Percentiles rank a stretch among this genome's conserved stretches.
Evolutionary conservation across 202 grass and related monocot genomes (phyloP).

Genomic region (Alloteropsis angusta): DNA sequence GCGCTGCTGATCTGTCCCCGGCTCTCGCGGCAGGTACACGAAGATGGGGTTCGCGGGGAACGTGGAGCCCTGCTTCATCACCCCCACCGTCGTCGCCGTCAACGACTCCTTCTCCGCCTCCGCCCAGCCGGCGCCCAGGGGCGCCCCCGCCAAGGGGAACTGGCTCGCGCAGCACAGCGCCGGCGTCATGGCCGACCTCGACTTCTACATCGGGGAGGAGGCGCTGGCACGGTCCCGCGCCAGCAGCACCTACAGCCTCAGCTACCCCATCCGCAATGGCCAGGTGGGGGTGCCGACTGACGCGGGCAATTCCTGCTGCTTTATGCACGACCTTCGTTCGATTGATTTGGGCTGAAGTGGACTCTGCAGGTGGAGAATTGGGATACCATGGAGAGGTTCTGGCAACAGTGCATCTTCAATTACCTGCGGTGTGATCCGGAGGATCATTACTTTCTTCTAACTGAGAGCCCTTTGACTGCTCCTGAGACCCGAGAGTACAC

Average conservation of each 20-base stretch:
- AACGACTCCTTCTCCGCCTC: slow-evolving; percentile 68
- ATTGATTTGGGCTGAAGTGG: not conserved
- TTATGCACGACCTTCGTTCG: not conserved
- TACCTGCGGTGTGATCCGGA: slow-evolving; percentile 87
- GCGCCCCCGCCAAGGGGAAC: slow-evolving; percentile 57
- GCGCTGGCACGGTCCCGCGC: slow-evolving; percentile 58
- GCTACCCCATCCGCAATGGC: slow-evolving; percentile 82
- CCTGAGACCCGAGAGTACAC: slow-evolving; percentile 89
- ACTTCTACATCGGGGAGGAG: slow-evolving; percentile 95
- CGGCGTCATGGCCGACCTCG: slow-evolving; percentile 94
- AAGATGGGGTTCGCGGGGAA: slow-evolving; percentile 99
- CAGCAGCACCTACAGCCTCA: slow-evolving; percentile 65
- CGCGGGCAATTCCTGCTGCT: not conserved
- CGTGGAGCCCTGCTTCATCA: slow-evolving; percentile 97
- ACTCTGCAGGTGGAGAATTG: slow-evolving; percentile 76
- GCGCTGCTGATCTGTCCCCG: slow-evolving; percentile 12
- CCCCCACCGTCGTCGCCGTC: slow-evolving; percentile 84
- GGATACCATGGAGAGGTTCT: slow-evolving; percentile 99
- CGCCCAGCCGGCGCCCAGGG: slow-evolving; percentile 37
- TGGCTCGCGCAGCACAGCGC: slow-evolving; percentile 93
- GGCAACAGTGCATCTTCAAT: slow-evolving; percentile 97
- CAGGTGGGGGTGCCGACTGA: slow-evolving; percentile 40
- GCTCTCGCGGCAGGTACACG: slow-evolving; percentile 48
- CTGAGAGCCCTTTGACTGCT: slow-evolving; percentile 82
- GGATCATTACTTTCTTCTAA: slow-evolving; percentile 93